Evolutionary conservation across 176 grass and related monocot species (phyloP), one percentile per base, ranked within the genome.

Genomic region (Tuctoria greenei): DNA sequence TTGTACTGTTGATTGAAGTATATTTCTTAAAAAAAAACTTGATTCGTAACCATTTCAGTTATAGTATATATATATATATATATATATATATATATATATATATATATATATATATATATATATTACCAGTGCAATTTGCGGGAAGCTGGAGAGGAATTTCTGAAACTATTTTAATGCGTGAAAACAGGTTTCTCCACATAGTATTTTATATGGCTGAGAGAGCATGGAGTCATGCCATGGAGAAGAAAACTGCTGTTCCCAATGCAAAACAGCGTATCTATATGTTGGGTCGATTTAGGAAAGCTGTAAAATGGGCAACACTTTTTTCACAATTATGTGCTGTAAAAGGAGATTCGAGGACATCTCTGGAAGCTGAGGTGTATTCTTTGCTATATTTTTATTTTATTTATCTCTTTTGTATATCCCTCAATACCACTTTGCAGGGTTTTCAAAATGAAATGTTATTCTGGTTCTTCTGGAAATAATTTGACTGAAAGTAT

Each of bases 211-310:
- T 92, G 95, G 91, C 95, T 4, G 95, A 98, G 67, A 80, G 95
- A 78, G 89, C 95, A 71, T 98, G 95, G 95, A 90, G 95, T 50
- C 89, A 98, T 90, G 95, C 95, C 37, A 98, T 98, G 95, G 95
- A 98, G 56, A 98, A 98, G 85, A 94, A 88, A 84, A 88, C 95
- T 65, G 95, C 90, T 63, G 89, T 87, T 64, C 89, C 95, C 79
- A 94, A 90, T 80, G 84, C 84, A 73, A 77, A 86, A 17, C 89
- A 98, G 61, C 82, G 87, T 31, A 98, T 98, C 77, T 90, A 94
- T 82, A 89, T 98, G 80, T 73, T 98, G 62, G 95, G 95, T 84
- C 86, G 95, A 85, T 85, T 98, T 43, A 94, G 95, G 55, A 98
- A 98, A 72, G 91, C 91, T 43, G 95, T 94, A 49, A 98, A 94